A percentile compares a stretch with the other conserved stretches of the same genome.
Evolutionary conservation across 352 stramenopile species (phyloP).

Genomic region (Globisporangium megalacanthum): DNA sequence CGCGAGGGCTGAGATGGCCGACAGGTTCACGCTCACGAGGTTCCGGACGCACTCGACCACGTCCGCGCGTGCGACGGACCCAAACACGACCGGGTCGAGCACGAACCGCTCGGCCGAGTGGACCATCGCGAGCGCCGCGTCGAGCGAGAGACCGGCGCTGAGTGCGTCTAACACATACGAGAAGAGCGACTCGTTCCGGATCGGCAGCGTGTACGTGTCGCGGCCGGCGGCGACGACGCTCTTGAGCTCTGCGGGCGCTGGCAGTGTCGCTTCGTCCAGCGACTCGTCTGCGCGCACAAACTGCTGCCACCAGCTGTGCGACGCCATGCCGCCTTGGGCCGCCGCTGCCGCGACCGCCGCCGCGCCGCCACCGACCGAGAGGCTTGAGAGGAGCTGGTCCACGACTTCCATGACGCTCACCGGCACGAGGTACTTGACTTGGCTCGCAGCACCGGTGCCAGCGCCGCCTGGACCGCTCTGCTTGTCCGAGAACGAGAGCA

Average conservation of each 20-base stretch:
- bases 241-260: constrained; percentile 11
- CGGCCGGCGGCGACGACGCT: not conserved
- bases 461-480: not conserved
- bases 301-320: constrained; percentile 19
- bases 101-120: constrained; percentile 27
- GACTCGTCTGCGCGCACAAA: constrained; percentile 32
- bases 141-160: constrained; percentile 17
- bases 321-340: not conserved
- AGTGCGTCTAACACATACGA: constrained; percentile 28
- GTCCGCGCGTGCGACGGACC: constrained; percentile 14
- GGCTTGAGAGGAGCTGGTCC: constrained; percentile 29
- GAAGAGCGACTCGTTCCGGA: constrained; percentile 35
- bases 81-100: constrained; percentile 15
- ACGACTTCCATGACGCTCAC: constrained; percentile 32
- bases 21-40: constrained; percentile 31
- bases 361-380: constrained; percentile 2
- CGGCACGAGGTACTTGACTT: constrained; percentile 22
- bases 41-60: constrained; percentile 25
- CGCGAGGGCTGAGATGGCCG: constrained; percentile 28
- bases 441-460: not conserved
- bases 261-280: constrained; percentile 11
- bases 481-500: constrained; percentile 14
- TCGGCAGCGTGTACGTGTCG: constrained; percentile 16
- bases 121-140: constrained; percentile 28
- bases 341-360: not conserved